Evolutionary conservation across 2,329 filamentous ascomycete species (phyloP), one percentile per base, ranked within the genome.

Genomic region (Diaporthe caulivora): DNA sequence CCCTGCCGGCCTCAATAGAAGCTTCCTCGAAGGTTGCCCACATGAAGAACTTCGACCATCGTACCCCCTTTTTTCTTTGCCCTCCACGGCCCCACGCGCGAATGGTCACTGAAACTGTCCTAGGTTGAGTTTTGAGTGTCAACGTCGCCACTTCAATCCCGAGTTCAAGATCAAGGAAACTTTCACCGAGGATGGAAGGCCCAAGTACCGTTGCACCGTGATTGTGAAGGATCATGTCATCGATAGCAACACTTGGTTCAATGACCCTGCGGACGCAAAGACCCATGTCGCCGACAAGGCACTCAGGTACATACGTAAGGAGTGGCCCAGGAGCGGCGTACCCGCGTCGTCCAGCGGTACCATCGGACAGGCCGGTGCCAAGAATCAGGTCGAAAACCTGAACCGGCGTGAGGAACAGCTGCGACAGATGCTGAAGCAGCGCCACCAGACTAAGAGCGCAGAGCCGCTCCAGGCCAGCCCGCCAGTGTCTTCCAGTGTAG

Each of bases 71-170:
- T 40, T 65, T 21, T 21, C 26, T 65, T 11, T 4, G 34, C 8
- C 8, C 44, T 34, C n/a, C 18, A 18, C 10, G 26, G 4, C 8
- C 2, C 15, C 21, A 29, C 18, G 29, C 10, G 15, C 40, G n/a
- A n/a, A 31, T 21, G 1, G 8, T 62, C 21, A 15, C 62, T 51
- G 13, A 65, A 21, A 51, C 18, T 34, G 44, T 40, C 21, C 13
- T n/a, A 65, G 62, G 64, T 70, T 78, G 2, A 75, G 73, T 15
- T 53, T 34, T 5, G 75, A 75, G 70, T 78, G 77, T 49, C 77
- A 77, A 69, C 44, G 24, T 10, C 77, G 76, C 29, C 31, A 58
- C n/a, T 77, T 78, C 71, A 78, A 78, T 54, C 77, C 76, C 10
- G 47, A 62, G 29, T 49, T 54, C 40, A 31, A 26, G 29, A 29